These are phyloP conservation scores for barley (Hordeum vulgare) DNA, from an alignment of 176 grass and related monocot genomes.

Conservation along the genomic window DNA sequence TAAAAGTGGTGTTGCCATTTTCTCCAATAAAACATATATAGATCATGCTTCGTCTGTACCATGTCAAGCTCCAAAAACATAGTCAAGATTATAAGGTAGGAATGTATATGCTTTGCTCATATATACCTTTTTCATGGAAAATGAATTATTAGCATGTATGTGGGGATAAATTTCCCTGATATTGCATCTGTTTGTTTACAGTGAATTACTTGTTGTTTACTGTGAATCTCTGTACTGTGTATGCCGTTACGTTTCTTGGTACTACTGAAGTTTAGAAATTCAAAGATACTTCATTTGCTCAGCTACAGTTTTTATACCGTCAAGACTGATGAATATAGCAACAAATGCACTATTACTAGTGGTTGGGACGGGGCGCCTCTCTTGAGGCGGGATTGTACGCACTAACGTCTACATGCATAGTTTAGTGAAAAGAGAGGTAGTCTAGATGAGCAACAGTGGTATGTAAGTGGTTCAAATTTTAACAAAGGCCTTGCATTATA, in stretches of 20 bases:
- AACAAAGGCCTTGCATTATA: too few species aligned
- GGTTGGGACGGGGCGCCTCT: too few species aligned
- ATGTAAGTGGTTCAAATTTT: too few species aligned
- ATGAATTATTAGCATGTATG: conserved; percentile 17
- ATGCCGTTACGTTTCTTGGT: background rate
- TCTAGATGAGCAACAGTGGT: too few species aligned
- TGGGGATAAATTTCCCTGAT: background rate
- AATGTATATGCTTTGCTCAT: conserved; percentile 7
- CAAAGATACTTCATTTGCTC: background rate
- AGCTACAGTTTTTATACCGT: background rate
- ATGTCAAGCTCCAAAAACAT: background rate
- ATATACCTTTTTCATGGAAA: conserved; percentile 13
- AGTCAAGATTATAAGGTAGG: conserved; percentile 12
- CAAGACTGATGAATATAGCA: background rate
- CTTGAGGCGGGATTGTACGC: too few species aligned
- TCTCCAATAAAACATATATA: conserved; percentile 16
- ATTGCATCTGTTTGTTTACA: background rate
- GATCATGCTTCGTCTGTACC: background rate
- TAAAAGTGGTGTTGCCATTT: background rate
- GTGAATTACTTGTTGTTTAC: background rate
- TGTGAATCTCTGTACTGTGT: background rate
- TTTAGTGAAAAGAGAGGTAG: too few species aligned
- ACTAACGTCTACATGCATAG: too few species aligned
- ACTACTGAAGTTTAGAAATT: background rate
- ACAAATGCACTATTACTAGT: background rate